Evolutionary conservation across 345 rosid genomes (phyloP).

Genomic region (Dipteronia dyeriana): DNA sequence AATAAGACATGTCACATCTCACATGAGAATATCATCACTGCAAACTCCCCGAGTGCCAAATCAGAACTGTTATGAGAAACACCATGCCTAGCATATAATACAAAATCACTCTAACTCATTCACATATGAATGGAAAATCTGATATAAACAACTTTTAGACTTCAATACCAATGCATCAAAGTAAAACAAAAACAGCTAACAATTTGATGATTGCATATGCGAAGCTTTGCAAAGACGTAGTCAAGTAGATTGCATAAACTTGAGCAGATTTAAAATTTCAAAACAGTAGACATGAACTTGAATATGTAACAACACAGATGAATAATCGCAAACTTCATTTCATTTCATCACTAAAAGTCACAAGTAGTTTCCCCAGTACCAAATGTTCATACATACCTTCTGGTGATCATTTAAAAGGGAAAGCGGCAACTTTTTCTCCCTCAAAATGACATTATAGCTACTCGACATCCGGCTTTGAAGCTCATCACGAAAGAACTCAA

Average conservation of each 20-base stretch:
- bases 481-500: constrained; percentile 81
- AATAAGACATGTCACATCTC: not conserved
- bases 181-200: not conserved
- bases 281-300: too few relatives aligned
- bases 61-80: not conserved
- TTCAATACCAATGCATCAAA: not conserved
- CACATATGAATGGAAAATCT: not conserved
- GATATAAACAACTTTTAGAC: not conserved
- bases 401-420: constrained; percentile 78
- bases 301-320: not conserved
- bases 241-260: too few relatives aligned
- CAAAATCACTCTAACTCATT: not conserved
- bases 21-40: not conserved
- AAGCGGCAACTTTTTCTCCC: constrained; percentile 73
- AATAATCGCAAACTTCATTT: not conserved
- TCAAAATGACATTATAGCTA: constrained; percentile 72
- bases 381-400: constrained; percentile 54
- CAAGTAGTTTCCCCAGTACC: not conserved
- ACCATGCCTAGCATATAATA: not conserved
- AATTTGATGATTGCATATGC: not conserved
- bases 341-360: not conserved
- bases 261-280: too few relatives aligned
- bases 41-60: not conserved
- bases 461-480: constrained; percentile 62
- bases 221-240: not conserved